phyloP scores from a whole-genome alignment of 1,284 basidiomycete species.

The Moesziomyces sp. region DNA sequence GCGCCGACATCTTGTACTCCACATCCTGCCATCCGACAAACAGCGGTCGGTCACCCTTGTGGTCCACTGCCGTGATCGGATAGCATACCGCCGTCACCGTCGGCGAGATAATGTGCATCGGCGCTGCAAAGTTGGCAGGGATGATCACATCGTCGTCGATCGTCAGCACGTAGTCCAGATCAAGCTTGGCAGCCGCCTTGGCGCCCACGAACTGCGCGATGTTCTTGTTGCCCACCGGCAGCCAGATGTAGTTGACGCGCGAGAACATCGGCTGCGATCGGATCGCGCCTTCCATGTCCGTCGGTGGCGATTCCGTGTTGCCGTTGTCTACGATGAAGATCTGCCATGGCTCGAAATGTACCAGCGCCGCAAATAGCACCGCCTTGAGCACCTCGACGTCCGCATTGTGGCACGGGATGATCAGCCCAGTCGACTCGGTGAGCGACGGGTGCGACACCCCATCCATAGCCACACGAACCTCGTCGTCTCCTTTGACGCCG shows the following conservation, averaged over 20 bases:
- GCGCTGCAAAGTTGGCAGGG: conserved; percentile 37
- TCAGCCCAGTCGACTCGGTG: conserved; percentile 32
- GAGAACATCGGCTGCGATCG: conserved; percentile 32
- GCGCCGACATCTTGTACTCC: conserved; percentile 44
- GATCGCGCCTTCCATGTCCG: conserved; percentile 18
- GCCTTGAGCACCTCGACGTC: conserved; percentile 34
- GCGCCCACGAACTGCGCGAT: conserved; percentile 42
- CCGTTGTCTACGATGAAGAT: conserved; percentile 44
- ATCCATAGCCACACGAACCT: conserved; percentile 18
- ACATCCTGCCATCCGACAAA: conserved; percentile 47
- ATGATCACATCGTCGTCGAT: conserved; percentile 47
- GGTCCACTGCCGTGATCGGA: conserved; percentile 36
- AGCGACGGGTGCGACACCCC: conserved; percentile 32
- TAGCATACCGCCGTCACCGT: conserved; percentile 36
- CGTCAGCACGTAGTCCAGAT: conserved; percentile 36
- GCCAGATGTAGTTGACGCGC: conserved; percentile 44
- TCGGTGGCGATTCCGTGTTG: conserved; percentile 23
- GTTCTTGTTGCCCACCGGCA: conserved; percentile 41
- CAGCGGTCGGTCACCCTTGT: conserved; percentile 38
- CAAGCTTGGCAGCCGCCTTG: conserved; percentile 20
- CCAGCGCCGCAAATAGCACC: conserved; percentile 34
- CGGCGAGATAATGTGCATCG: conserved; percentile 33
- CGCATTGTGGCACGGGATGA: conserved; percentile 43
- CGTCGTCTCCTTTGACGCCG: neutral
- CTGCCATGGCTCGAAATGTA: conserved; percentile 42